Evolutionary conservation across 345 rosid species (phyloP).

Genomic region (Adansonia digitata): DNA sequence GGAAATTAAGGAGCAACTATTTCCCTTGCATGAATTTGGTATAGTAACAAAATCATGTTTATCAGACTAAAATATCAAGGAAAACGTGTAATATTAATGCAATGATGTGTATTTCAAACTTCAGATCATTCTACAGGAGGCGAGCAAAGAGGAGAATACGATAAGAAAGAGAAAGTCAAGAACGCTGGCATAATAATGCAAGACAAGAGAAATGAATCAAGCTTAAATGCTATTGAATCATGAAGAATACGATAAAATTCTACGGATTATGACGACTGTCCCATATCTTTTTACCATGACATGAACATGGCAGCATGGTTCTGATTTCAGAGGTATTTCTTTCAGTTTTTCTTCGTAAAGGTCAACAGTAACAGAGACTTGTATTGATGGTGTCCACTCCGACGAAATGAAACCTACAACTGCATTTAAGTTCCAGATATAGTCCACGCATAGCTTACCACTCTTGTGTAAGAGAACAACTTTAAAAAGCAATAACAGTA

Average conservation of each 20-base stretch:
- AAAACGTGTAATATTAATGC: not conserved
- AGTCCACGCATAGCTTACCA: slow-evolving; percentile 32
- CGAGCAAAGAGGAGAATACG: not conserved
- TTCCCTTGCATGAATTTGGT: slow-evolving; percentile 3
- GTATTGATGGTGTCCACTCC: slow-evolving; percentile 34
- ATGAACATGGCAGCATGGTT: slow-evolving; percentile 22
- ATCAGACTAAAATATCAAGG: not conserved
- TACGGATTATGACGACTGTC: slow-evolving; percentile 12
- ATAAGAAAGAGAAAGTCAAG: not conserved
- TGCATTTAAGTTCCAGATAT: slow-evolving; percentile 33
- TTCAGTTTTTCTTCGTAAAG: slow-evolving; percentile 26
- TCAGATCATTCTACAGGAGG: not conserved
- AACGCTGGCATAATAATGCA: not conserved
- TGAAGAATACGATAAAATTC: slow-evolving; percentile 2
- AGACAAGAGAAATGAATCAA: not conserved
- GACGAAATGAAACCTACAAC: slow-evolving; percentile 32
- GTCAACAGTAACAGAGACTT: slow-evolving; percentile 26
- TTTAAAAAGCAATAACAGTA: slow-evolving; percentile 24
- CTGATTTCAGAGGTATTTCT: slow-evolving; percentile 19
- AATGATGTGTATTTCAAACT: not conserved
- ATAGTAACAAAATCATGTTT: not conserved
- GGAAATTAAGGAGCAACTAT: not conserved
- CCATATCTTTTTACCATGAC: not conserved
- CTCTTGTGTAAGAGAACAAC: slow-evolving; percentile 13
- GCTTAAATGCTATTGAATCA: slow-evolving; percentile 3